phyloP scores from a whole-genome alignment of 352 stramenopile species.

The Phytopythium vexans region DNA sequence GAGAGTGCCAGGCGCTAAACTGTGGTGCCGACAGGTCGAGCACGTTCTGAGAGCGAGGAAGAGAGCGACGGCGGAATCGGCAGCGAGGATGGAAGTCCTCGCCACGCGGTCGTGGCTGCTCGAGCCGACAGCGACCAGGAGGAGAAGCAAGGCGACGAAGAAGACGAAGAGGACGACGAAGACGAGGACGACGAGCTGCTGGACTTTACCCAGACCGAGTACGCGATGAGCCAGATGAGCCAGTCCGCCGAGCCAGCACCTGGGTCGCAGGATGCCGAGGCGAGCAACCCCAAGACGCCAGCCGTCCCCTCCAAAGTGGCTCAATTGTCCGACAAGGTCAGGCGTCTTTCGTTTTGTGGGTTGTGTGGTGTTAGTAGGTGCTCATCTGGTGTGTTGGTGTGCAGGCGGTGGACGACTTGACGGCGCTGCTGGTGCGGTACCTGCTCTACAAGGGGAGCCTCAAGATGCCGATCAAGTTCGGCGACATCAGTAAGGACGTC shows the following conservation, averaged over 20 bases:
- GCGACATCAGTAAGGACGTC: conserved; percentile 82
- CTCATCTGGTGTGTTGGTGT: conserved; percentile 2
- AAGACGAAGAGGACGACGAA: conserved; percentile 11
- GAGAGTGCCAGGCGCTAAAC: neutral
- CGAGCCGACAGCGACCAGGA: conserved; percentile 17
- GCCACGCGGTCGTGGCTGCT: conserved; percentile 19
- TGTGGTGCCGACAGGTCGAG: neutral
- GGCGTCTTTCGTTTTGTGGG: neutral
- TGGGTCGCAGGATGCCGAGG: conserved; percentile 27
- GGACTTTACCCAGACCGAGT: conserved; percentile 82
- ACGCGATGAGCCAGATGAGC: conserved; percentile 47
- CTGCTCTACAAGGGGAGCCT: conserved; percentile 82
- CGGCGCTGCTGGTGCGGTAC: conserved; percentile 73
- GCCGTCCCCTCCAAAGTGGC: conserved; percentile 38
- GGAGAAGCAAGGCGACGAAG: conserved; percentile 8
- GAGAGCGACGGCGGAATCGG: conserved; percentile 9
- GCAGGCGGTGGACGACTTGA: conserved; percentile 69
- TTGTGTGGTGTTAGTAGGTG: conserved; percentile 3
- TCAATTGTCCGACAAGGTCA: conserved; percentile 52
- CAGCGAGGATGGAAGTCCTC: conserved; percentile 25
- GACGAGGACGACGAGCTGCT: conserved; percentile 48
- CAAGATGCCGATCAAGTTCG: conserved; percentile 77
- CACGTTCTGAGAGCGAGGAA: conserved; percentile 25
- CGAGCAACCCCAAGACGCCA: conserved; percentile 29
- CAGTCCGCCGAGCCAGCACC: conserved; percentile 23